Percentiles rank a stretch among this genome's conserved stretches.
These are phyloP conservation scores for Singerocomus inundabilis DNA, from an alignment of 1,284 basidiomycete species.

Conservation along the genomic window DNA sequence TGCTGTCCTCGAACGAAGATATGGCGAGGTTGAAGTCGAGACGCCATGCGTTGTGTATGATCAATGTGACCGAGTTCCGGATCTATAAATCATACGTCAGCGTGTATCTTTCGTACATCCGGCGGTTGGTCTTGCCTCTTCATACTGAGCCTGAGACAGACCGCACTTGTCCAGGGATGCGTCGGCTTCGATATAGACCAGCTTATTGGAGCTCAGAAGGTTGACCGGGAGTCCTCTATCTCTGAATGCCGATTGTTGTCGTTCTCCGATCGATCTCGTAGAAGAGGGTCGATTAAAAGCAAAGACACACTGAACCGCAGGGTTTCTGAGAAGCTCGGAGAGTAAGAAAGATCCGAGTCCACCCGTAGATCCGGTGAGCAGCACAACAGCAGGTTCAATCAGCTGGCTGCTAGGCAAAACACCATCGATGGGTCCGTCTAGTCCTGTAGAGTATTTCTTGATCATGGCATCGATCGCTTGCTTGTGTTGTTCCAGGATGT, in stretches of 20 bases:
- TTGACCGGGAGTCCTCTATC: neutral
- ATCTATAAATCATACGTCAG: slow-evolving; percentile 1
- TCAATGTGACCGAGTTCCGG: slow-evolving; percentile 2
- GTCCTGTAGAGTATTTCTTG: neutral
- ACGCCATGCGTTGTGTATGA: slow-evolving; percentile 8
- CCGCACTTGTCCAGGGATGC: slow-evolving; percentile 3
- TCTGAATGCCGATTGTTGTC: neutral
- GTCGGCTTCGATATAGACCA: slow-evolving; percentile 3
- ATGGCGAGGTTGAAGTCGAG: slow-evolving; percentile 9
- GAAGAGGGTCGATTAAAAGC: slow-evolving; percentile 2
- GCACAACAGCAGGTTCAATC: neutral
- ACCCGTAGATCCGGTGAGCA: slow-evolving; percentile 7
- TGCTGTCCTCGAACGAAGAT: slow-evolving; percentile 3
- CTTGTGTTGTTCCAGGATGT: neutral
- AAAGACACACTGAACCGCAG: slow-evolving; percentile 1
- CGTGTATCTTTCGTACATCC: neutral
- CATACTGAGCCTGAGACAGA: neutral
- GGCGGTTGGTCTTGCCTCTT: neutral
- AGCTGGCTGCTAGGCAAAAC: neutral
- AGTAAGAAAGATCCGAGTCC: slow-evolving; percentile 2
- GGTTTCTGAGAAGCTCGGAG: neutral
- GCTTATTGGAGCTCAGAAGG: neutral
- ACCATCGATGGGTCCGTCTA: neutral
- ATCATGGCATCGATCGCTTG: slow-evolving; percentile 5
- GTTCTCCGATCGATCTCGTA: neutral